A percentile compares a stretch with the other conserved stretches of the same genome.
Conservation (phyloP, 2,329 filamentous ascomycete genomes). For the Thermochaetoides dissita region DNA sequence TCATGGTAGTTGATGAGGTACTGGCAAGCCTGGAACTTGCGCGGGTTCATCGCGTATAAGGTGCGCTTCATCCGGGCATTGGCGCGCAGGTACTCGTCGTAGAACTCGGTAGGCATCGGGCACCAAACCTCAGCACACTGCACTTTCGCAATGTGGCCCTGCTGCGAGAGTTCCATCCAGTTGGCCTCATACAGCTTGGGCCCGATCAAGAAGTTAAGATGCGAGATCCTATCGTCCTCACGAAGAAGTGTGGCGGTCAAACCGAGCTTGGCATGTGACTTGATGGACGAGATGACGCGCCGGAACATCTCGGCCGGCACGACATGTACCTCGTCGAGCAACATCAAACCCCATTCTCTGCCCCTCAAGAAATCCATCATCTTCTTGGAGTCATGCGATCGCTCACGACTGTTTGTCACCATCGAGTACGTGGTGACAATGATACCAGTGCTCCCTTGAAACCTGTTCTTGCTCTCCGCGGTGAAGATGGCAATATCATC, state of each 20-base stretch:
- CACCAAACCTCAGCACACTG: constrained; percentile 99
- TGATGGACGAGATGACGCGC: constrained; percentile 83
- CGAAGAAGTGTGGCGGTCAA: constrained; percentile 85
- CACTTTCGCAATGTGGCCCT: constrained; percentile 91
- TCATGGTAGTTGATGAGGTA: constrained; percentile 98
- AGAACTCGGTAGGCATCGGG: constrained; percentile 97
- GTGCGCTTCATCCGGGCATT: constrained; percentile 31
- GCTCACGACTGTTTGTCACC: constrained; percentile 81
- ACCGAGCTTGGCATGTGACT: constrained; percentile 88
- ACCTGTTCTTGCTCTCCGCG: constrained; percentile 73
- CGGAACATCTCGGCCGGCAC: constrained; percentile 94
- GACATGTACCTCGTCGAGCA: constrained; percentile 94
- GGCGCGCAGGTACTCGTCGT: constrained; percentile 75
- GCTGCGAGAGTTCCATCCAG: constrained; percentile 96
- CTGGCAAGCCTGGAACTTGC: constrained; percentile 93
- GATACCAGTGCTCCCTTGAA: constrained; percentile 81
- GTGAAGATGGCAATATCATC: constrained; percentile 92
- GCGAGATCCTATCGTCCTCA: constrained; percentile 96
- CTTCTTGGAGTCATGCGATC: constrained; percentile 85
- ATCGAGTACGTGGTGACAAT: constrained; percentile 98
- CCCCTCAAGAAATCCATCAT: constrained; percentile 90
- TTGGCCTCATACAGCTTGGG: constrained; percentile 97
- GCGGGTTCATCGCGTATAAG: constrained; percentile 93
- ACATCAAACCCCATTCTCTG: constrained; percentile 93
- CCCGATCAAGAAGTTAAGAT: constrained; percentile 93